Base-by-base conservation (phyloP, 371 early-diverging fungal species). In the Syncephalis plumigaleata region DNA sequence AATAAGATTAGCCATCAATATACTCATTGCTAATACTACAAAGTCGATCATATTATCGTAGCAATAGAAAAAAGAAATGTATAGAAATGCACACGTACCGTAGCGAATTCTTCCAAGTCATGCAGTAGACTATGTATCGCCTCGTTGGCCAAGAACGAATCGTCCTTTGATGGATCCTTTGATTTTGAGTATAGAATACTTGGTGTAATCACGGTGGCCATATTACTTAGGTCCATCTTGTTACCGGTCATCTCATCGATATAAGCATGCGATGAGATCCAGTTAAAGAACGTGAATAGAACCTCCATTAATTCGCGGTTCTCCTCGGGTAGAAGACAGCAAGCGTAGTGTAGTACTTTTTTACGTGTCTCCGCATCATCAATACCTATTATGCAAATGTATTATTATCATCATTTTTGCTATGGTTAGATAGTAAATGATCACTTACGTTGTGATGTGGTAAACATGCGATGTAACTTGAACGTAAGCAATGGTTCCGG, bases 401-500 rank as follows among this genome's bases (percentile, higher is more conserved):
- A n/a, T n/a, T n/a, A n/a, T n/a, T n/a, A n/a, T n/a, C n/a, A n/a
- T n/a, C n/a, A n/a, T n/a, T n/a, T n/a, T n/a, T n/a, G n/a, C n/a
- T n/a, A n/a, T n/a, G n/a, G n/a, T n/a, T n/a, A n/a, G n/a, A n/a
- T n/a, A n/a, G n/a, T n/a, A n/a, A n/a, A n/a, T n/a, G n/a, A n/a
- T 37, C 4, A 49, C 65, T 65, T 73, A 84, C 85, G 79, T 52
- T 79, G 81, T 37, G 84, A 73, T 1, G 67, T 63, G 26, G 89
- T 59, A 56, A 96, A 89, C 16, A 93, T 56, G 11, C 73, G 67
- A 55, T 87, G 78, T 39, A 94, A 64, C 52, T 79, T 73, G 60
- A 77, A 88, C 5, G 95, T 88, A 49, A 96, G 60, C 18, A 96
- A 62, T 1, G 97, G 97, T 43, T 96, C 95, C 0, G 97, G 95